A percentile compares a stretch with the other conserved stretches of the same genome.
These are phyloP conservation scores for Hericium erinaceus DNA, from an alignment of 768 basidiomycete species.

Conservation along the genomic window DNA sequence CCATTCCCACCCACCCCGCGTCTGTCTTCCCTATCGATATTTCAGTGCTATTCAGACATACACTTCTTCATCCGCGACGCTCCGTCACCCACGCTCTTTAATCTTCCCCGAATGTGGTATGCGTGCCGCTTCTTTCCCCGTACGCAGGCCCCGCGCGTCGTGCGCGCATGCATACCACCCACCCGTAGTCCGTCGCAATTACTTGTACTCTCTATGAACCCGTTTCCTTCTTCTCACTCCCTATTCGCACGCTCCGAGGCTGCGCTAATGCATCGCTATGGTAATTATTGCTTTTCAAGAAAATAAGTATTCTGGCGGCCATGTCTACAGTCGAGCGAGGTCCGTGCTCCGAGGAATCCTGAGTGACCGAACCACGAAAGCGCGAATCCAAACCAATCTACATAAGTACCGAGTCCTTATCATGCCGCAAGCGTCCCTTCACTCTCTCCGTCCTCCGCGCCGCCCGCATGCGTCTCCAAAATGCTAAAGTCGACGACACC, in stretches of 20 bases:
- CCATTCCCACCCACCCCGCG: not conserved
- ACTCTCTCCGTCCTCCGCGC: not conserved
- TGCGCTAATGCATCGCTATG: not conserved
- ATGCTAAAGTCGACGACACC: not conserved
- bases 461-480: not conserved
- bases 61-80: not conserved
- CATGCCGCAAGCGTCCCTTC: not conserved
- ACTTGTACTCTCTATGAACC: not conserved
- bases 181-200: not conserved
- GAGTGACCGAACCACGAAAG: too few species aligned
- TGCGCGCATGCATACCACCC: not conserved
- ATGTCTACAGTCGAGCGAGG: too few species aligned
- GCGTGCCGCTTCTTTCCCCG: not conserved
- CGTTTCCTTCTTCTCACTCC: not conserved
- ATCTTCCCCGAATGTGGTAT: not conserved
- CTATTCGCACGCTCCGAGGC: not conserved
- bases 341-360: too few species aligned
- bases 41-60: not conserved
- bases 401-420: not conserved
- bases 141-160: not conserved
- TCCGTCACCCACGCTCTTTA: not conserved
- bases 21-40: not conserved
- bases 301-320: not conserved
- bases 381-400: too few species aligned
- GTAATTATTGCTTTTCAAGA: not conserved